Evolutionary conservation across 1,284 basidiomycete genomes (phyloP), one percentile per base, ranked within the genome.

Genomic region (Leccinum pachyderme): DNA sequence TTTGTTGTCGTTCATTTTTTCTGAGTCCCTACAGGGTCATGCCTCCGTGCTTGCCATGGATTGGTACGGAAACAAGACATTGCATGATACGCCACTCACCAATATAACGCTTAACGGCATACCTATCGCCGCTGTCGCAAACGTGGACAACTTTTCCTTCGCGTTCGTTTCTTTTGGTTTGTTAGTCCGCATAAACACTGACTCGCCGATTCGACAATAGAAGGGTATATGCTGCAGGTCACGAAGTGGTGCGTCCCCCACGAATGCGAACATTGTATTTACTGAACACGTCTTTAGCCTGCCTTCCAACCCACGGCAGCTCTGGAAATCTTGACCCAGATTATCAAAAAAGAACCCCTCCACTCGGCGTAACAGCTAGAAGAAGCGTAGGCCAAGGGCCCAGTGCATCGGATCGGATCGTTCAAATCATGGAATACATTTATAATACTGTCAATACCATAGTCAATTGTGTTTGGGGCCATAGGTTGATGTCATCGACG

Each of bases 111-210:
- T 84, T 27, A 52, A 75, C 39, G 81, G 77, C 3, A 70, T 62
- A 2, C 57, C 81, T 0, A 76, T 86, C 5, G 84, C 81, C 0
- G 78, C 82, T 0, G 74, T 85, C 22, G 78, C 82, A 65, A 84
- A 85, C 48, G 78, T 86, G n/a, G 81, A 79, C 55, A 83, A 82
- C 58, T 85, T 86, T 61, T 75, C 80, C 0, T 86, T 84, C 63
- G 83, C 81, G 80, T 83, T 57, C 59, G 79, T 75, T 25, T 29
- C 7, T 35, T 28, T 13, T 27, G 9, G 5, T 13, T 22, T 28
- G 15, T 2, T 47, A 39, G 33, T 11, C n/a, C 6, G 11, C 9
- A 25, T 32, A 12, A 4, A n/a, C 2, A 3, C 46, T 51, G 35
- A 59, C 48, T 4, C 46, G n/a, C 8, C 4, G 45, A 51, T 27